A percentile compares a stretch with the other conserved stretches of the same genome.
phyloP scores from a whole-genome alignment of 2,329 filamentous ascomycete species.

The Fusarium scirpi region DNA sequence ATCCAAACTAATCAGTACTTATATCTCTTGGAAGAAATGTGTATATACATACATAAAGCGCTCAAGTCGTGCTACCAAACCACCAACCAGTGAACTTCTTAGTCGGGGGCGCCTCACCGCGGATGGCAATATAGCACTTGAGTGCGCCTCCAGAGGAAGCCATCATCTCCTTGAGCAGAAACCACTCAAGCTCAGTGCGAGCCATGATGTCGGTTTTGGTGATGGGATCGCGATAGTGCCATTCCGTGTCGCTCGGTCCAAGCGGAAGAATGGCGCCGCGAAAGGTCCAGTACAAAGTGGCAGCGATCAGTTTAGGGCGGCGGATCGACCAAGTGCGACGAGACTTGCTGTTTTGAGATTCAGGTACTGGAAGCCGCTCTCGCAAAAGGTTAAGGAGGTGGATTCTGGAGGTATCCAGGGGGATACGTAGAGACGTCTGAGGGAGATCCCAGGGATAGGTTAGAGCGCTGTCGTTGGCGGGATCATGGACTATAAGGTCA shows the following conservation, averaged over 20 bases:
- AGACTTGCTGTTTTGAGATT: conserved; percentile 5
- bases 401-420: conserved; percentile 37
- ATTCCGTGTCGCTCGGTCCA: conserved; percentile 38
- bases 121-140: conserved; percentile 46
- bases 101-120: conserved; percentile 22
- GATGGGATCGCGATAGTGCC: conserved; percentile 45
- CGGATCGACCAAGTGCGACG: conserved; percentile 12
- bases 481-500: conserved; percentile 42
- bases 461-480: conserved; percentile 40
- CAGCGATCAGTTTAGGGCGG: conserved; percentile 40
- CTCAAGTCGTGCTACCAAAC: conserved; percentile 34
- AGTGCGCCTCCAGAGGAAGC: conserved; percentile 39
- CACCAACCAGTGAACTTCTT: conserved; percentile 35
- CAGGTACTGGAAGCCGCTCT: conserved; percentile 25
- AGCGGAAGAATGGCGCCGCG: conserved; percentile 42
- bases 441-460: conserved; percentile 46
- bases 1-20: neutral
- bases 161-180: conserved; percentile 48
- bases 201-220: conserved; percentile 45
- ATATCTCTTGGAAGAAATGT: neutral
- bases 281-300: conserved; percentile 44
- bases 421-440: conserved; percentile 28
- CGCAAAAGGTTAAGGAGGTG: conserved; percentile 46
- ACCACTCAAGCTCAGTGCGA: conserved; percentile 46
- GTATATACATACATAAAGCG: neutral